Evolutionary conservation across 2,329 filamentous ascomycete genomes (phyloP).

Genomic region (Diaporthe aspalathi): DNA sequence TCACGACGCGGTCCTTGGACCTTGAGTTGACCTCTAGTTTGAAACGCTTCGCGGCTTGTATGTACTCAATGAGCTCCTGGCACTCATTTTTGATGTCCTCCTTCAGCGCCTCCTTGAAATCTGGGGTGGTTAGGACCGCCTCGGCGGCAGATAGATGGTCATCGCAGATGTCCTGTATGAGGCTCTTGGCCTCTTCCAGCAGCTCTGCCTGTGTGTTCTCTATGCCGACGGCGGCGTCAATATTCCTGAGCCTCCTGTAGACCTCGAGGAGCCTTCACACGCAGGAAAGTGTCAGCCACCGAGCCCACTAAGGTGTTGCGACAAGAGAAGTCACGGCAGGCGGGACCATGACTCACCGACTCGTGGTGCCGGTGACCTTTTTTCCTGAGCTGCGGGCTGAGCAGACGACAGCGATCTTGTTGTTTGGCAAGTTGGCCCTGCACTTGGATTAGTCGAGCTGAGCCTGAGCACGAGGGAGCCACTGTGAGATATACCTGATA

Average conservation of each 20-base stretch:
- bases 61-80: slow-evolving; percentile 80
- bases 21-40: slow-evolving; percentile 81
- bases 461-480: slow-evolving; percentile 31
- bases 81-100: slow-evolving; percentile 82
- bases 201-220: slow-evolving; percentile 65
- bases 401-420: slow-evolving; percentile 91
- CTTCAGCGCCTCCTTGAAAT: slow-evolving; percentile 69
- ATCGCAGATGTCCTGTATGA: slow-evolving; percentile 83
- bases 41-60: slow-evolving; percentile 72
- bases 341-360: slow-evolving; percentile 73
- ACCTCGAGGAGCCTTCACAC: slow-evolving; percentile 66
- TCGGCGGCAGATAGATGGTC: slow-evolving; percentile 84
- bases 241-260: slow-evolving; percentile 66
- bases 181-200: slow-evolving; percentile 73
- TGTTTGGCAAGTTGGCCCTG: slow-evolving; percentile 71
- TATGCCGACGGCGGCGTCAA: slow-evolving; percentile 64
- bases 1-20: slow-evolving; percentile 88
- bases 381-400: slow-evolving; percentile 94
- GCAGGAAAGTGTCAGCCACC: slow-evolving; percentile 23
- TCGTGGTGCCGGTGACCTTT: slow-evolving; percentile 95
- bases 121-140: slow-evolving; percentile 67
- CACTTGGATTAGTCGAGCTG: slow-evolving; percentile 25
- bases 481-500: slow-evolving; percentile 62
- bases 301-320: background rate
- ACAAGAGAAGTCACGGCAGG: slow-evolving; percentile 10